Evolutionary conservation across 2,329 filamentous ascomycete genomes (phyloP).

Genomic region (Mycosphaerella arachidis): DNA sequence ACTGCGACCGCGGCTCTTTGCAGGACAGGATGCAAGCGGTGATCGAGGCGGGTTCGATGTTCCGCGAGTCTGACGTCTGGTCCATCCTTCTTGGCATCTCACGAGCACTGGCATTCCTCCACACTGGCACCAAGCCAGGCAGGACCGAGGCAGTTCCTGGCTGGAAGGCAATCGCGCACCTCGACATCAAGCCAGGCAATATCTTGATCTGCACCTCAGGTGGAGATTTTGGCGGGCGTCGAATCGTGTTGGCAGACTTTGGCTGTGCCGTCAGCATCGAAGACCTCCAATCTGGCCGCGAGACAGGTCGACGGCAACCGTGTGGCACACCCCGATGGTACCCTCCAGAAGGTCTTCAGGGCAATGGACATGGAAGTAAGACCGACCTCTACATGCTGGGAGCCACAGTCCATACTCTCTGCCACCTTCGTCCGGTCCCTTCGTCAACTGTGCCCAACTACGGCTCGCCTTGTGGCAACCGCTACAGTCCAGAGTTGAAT

Average conservation of each 20-base stretch:
- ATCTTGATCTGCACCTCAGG: constrained; percentile 10
- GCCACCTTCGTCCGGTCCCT: not conserved
- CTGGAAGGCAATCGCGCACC: constrained; percentile 18
- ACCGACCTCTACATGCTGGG: constrained; percentile 20
- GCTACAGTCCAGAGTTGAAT: constrained; percentile 7
- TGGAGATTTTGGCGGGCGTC: not conserved
- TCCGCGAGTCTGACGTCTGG: constrained; percentile 8
- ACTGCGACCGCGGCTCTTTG: constrained; percentile 12
- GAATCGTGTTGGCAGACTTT: constrained; percentile 20
- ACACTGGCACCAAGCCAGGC: constrained; percentile 10
- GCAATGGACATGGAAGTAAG: constrained; percentile 11
- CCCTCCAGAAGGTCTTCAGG: constrained; percentile 13
- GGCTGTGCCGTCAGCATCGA: constrained; percentile 15
- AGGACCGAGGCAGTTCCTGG: not conserved
- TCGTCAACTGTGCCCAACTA: not conserved
- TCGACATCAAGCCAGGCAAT: constrained; percentile 18
- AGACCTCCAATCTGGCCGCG: constrained; percentile 7
- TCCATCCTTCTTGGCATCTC: constrained; percentile 11
- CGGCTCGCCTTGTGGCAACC: constrained; percentile 6
- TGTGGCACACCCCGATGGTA: constrained; percentile 18
- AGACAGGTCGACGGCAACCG: constrained; percentile 6
- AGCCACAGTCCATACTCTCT: constrained; percentile 11
- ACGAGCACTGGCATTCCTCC: constrained; percentile 32
- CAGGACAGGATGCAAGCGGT: not conserved
- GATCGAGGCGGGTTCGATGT: not conserved